Evolutionary conservation across 129 eudicot genomes (phyloP).

Genomic region (Arctium minus): DNA sequence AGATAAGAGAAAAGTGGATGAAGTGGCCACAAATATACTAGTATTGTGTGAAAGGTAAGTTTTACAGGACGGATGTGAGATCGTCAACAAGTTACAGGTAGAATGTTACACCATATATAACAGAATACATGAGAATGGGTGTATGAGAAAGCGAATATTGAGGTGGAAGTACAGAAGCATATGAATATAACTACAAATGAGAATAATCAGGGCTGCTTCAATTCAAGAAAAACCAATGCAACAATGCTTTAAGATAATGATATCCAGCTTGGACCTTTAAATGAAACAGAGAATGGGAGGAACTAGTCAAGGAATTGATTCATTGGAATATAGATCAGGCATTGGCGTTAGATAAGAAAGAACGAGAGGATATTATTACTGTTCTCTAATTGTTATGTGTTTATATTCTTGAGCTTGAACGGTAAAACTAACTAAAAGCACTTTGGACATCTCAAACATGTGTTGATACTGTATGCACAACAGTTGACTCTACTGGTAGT

Average conservation of each 20-base stretch:
- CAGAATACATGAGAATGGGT: neutral
- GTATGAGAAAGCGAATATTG: neutral
- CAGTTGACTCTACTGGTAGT: too few relatives aligned
- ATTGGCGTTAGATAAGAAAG: too few relatives aligned
- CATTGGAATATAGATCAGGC: too few relatives aligned
- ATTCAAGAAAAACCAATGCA: neutral
- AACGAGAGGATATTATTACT: too few relatives aligned
- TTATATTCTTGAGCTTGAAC: too few relatives aligned
- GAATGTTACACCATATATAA: neutral
- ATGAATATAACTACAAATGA: neutral
- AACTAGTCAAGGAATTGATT: too few relatives aligned
- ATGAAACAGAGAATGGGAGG: neutral
- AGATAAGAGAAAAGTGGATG: too few relatives aligned
- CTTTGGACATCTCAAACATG: too few relatives aligned
- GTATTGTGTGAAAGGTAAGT: neutral
- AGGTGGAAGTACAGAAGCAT: neutral
- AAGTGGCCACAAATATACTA: neutral
- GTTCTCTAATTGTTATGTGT: too few relatives aligned
- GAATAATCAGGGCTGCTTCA: neutral
- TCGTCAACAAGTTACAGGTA: neutral
- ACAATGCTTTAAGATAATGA: neutral
- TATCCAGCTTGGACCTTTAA: neutral
- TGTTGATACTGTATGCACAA: too few relatives aligned
- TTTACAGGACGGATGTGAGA: neutral
- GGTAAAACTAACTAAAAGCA: too few relatives aligned